Evolutionary conservation across 1,284 basidiomycete species (phyloP), one percentile per base, ranked within the genome.

Genomic region (Chondrostereum purpureum): DNA sequence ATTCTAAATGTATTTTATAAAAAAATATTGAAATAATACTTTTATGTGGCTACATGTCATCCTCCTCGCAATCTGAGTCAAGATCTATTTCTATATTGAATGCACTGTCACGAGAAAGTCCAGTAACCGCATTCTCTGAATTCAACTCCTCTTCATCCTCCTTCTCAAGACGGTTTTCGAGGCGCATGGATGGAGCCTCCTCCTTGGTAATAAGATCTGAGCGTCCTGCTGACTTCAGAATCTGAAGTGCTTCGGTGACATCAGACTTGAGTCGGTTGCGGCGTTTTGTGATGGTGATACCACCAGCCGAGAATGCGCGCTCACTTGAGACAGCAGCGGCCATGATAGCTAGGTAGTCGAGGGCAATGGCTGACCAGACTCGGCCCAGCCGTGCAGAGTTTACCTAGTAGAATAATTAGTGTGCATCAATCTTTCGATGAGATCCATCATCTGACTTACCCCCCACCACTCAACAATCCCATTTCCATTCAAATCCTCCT

Each of bases 201-300:
- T 33, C 10, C 10, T 10, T 33, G n/a, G 27, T 10, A 33, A 65
- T 42, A 3, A 65, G 45, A 39, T 66, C 61, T 21, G 56, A 47
- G 3, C 51, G 47, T 19, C 62, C 34, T 3, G 53, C 22, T 40
- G 55, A 62, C 49, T 69, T 70, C 1, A 69, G 36, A 19, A 54
- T 55, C 44, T 71, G 64, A 1, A 71, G 42, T 1, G 64, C 68
- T 44, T 72, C 63, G 20, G 70, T 61, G 24, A 70, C 59, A 54
- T 70, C 62, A 33, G 51, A 52, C 45, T 67, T 63, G 38, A 70
- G 61, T 22, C 58, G 53, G 47, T 66, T 69, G 10, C 55, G 52
- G 5, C 53, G 55, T 48, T 72, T 68, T 5, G 44, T 63, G 21
- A 70, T 66, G 2, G 63, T 69, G 23, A 68, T 63, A 11, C 60